A percentile compares a stretch with the other conserved stretches of the same genome.
These are phyloP conservation scores for Boletus rufocinnamomeus DNA, from an alignment of 768 basidiomycete genomes.

Conservation along the genomic window DNA sequence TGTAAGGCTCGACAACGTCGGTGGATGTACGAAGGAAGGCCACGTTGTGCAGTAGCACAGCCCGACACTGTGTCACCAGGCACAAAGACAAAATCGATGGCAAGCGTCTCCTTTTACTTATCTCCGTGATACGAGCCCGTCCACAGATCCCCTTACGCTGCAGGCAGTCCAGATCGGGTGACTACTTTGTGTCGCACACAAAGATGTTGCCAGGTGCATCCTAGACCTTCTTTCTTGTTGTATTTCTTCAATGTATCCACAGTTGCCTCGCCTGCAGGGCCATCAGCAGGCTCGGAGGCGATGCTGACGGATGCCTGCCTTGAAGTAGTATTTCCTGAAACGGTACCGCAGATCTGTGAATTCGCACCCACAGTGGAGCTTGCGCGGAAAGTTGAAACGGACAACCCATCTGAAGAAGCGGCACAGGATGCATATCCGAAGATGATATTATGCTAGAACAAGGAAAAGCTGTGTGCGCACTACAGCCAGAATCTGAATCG, in stretches of 20 bases:
- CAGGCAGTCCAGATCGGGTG: background rate
- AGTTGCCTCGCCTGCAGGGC: background rate
- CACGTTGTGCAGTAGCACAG: conserved; percentile 4
- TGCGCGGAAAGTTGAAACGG: too few species aligned
- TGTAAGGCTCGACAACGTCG: background rate
- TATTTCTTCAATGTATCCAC: conserved; percentile 11
- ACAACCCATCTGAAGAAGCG: too few species aligned
- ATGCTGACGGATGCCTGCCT: too few species aligned
- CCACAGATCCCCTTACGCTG: background rate
- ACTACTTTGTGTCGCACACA: background rate
- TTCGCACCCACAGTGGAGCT: background rate
- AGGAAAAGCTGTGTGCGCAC: too few species aligned
- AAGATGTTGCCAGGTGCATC: background rate
- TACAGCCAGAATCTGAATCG: too few species aligned
- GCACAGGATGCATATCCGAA: too few species aligned
- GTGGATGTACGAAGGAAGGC: background rate
- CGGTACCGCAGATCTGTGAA: conserved; percentile 6
- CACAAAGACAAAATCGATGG: background rate
- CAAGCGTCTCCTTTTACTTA: background rate
- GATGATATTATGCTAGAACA: too few species aligned
- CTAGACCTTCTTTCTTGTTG: background rate
- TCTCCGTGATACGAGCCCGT: background rate
- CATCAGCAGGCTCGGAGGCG: background rate
- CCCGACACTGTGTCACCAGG: background rate
- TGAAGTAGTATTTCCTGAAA: background rate